Percentiles rank a stretch among this genome's conserved stretches.
Conservation (phyloP, 2,329 filamentous ascomycete genomes). For the Drechmeria coniospora region DNA sequence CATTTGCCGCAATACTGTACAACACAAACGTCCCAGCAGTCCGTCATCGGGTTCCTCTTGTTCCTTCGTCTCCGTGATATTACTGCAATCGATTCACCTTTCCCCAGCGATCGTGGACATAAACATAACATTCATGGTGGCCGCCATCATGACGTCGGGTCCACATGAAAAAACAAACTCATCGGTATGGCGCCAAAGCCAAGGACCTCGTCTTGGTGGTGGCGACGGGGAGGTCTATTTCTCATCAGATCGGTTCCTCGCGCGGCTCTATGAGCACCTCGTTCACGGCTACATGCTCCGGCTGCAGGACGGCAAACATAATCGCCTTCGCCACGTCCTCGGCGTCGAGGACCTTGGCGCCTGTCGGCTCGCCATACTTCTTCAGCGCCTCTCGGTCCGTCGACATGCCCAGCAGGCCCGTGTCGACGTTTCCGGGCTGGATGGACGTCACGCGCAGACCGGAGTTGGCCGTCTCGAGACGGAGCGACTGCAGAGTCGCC, state of each 20-base stretch:
- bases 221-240: no score
- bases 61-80: no score
- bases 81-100: no score
- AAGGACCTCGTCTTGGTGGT: no score
- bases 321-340: conserved; percentile 60
- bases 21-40: no score
- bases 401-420: conserved; percentile 58
- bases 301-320: conserved; percentile 59
- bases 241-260: conserved; percentile 51
- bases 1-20: no score
- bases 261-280: conserved; percentile 66
- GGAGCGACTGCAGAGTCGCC: conserved; percentile 58
- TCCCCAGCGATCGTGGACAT: no score
- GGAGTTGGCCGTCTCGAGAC: conserved; percentile 59
- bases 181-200: no score
- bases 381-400: conserved; percentile 63
- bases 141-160: no score
- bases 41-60: no score
- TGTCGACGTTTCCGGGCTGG: conserved; percentile 64
- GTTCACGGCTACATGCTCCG: conserved; percentile 62
- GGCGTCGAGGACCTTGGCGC: conserved; percentile 58
- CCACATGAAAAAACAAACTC: no score
- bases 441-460: conserved; percentile 60
- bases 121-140: no score
- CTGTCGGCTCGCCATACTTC: conserved; percentile 62